These are phyloP conservation scores for Simmondsia chinensis DNA, from an alignment of 148 eudicot species.

Conservation along the genomic window DNA sequence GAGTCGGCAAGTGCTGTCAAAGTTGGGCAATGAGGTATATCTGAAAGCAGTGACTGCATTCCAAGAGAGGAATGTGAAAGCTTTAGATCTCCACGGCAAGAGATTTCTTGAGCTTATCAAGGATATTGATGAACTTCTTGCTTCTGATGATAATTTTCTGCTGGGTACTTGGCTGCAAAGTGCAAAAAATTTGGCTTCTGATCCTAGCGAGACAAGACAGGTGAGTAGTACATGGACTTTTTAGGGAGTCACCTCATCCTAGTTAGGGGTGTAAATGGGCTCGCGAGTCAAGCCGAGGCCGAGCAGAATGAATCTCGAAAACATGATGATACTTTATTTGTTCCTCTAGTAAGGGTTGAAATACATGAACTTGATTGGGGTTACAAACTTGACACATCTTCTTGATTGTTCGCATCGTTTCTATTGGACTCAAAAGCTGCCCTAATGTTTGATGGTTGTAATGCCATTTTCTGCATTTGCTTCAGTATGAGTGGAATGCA, in stretches of 20 bases:
- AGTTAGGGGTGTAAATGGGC: too few species aligned
- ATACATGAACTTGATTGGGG: too few species aligned
- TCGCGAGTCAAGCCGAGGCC: too few species aligned
- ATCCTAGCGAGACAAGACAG: slow-evolving; percentile 56
- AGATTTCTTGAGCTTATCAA: slow-evolving; percentile 58
- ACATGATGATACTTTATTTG: too few species aligned
- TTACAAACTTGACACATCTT: too few species aligned
- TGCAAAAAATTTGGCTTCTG: slow-evolving; percentile 63
- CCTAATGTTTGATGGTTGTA: slow-evolving; percentile 1
- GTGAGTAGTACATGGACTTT: too few species aligned
- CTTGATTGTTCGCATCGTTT: too few species aligned
- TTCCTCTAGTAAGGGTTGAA: too few species aligned
- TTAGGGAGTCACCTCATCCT: too few species aligned
- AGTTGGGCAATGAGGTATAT: slow-evolving; percentile 79
- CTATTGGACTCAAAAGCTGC: too few species aligned
- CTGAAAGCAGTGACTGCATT: slow-evolving; percentile 66
- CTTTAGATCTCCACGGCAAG: slow-evolving; percentile 31
- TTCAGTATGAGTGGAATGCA: slow-evolving; percentile 97
- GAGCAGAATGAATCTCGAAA: too few species aligned
- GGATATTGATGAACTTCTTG: slow-evolving; percentile 77
- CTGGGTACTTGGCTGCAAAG: slow-evolving; percentile 94
- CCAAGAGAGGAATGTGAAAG: slow-evolving; percentile 39
- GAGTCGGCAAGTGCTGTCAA: slow-evolving; percentile 89
- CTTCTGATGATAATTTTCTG: slow-evolving; percentile 81
- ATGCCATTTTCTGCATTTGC: slow-evolving; percentile 7